These are phyloP conservation scores for Parasarocladium wereldwijsianum DNA, from an alignment of 2,329 filamentous ascomycete genomes.

Conservation along the genomic window DNA sequence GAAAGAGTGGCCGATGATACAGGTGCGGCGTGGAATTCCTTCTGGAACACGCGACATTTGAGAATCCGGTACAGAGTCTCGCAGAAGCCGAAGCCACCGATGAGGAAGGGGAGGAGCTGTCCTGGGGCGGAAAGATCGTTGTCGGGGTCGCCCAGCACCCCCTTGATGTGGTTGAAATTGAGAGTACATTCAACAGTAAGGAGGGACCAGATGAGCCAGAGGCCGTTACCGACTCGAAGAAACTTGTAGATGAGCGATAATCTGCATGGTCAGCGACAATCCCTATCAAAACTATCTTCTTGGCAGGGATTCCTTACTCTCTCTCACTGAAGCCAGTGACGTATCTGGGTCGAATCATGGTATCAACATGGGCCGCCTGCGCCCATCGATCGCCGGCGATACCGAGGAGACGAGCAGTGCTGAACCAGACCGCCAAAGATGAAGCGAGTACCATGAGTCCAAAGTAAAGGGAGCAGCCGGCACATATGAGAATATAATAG, in stretches of 20 bases:
- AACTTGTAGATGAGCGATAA: constrained; percentile 9
- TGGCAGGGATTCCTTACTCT: constrained; percentile 8
- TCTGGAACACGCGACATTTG: constrained; percentile 6
- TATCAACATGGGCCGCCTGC: constrained; percentile 1
- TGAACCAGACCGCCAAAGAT: constrained; percentile 8
- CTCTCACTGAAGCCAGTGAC: constrained; percentile 9
- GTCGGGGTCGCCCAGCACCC: constrained; percentile 9
- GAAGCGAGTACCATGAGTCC: constrained; percentile 10
- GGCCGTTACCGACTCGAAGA: constrained; percentile 10
- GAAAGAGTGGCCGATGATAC: too few species aligned
- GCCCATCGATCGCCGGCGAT: neutral
- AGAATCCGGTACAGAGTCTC: constrained; percentile 8
- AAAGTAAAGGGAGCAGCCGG: constrained; percentile 10
- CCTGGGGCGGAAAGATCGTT: constrained; percentile 9
- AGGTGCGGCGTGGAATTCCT: constrained; percentile 4
- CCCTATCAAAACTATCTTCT: neutral
- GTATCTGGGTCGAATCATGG: constrained; percentile 7
- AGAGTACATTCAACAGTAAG: constrained; percentile 13
- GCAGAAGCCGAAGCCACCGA: constrained; percentile 10
- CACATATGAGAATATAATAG: constrained; percentile 11
- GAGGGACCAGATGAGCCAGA: constrained; percentile 13
- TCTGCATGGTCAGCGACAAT: constrained; percentile 6
- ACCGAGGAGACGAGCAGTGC: constrained; percentile 3
- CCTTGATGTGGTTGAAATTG: constrained; percentile 12
- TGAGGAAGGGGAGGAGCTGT: constrained; percentile 11